Evolutionary conservation across 2,329 filamentous ascomycete genomes (phyloP).

Genomic region (Bipolaris sorokiniana): DNA sequence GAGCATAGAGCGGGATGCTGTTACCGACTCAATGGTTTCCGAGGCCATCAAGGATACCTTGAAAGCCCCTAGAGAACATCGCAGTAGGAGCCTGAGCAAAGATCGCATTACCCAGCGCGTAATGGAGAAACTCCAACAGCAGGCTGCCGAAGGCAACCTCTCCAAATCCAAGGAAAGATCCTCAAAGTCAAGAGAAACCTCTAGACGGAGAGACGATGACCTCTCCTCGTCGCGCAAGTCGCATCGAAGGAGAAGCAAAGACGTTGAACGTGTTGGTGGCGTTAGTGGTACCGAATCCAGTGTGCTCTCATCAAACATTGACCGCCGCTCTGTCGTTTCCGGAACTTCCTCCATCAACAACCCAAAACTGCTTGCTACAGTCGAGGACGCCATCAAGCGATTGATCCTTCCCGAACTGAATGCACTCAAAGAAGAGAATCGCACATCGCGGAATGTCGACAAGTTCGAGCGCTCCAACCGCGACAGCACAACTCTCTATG

Average conservation of each 20-base stretch:
- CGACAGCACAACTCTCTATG: conserved; percentile 52
- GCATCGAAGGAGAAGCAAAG: conserved; percentile 52
- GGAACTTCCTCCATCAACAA: conserved; percentile 81
- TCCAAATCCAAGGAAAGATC: conserved; percentile 25
- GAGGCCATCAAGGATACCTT: conserved; percentile 53
- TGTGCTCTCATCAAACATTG: conserved; percentile 64
- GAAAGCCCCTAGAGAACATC: conserved; percentile 63
- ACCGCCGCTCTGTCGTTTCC: conserved; percentile 59
- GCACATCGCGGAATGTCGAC: conserved; percentile 72
- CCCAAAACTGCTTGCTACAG: conserved; percentile 85
- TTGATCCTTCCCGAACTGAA: conserved; percentile 91
- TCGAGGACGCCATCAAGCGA: conserved; percentile 89
- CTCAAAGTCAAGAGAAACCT: conserved; percentile 18
- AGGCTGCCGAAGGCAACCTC: conserved; percentile 53
- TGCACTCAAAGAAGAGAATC: conserved; percentile 88
- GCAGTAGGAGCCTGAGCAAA: conserved; percentile 69
- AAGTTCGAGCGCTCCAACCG: conserved; percentile 68
- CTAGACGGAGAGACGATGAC: conserved; percentile 38
- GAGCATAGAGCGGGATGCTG: conserved; percentile 54
- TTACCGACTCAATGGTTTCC: conserved; percentile 26
- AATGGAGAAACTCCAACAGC: conserved; percentile 68
- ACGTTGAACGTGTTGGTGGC: conserved; percentile 56
- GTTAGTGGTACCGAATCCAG: conserved; percentile 65
- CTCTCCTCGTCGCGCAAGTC: conserved; percentile 41
- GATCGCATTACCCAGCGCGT: conserved; percentile 72